These are phyloP conservation scores for Incumbomyces delicatus DNA, from an alignment of 2,329 filamentous ascomycete genomes.

Conservation along the genomic window DNA sequence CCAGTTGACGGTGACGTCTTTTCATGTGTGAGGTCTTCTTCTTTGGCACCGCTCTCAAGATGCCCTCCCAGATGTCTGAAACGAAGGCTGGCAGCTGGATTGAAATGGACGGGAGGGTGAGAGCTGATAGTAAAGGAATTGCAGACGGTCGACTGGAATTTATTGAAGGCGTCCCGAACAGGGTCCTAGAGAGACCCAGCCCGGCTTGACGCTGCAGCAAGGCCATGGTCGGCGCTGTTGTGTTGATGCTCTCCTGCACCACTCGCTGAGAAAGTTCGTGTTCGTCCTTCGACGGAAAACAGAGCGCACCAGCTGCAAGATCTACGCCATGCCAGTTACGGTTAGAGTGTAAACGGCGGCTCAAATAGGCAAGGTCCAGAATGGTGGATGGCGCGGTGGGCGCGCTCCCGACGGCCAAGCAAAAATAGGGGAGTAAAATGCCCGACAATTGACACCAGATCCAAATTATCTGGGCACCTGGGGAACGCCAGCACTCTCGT, in stretches of 20 bases:
- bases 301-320: background rate
- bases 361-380: background rate
- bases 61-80: slow-evolving; percentile 80
- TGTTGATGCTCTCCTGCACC: background rate
- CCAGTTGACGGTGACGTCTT: slow-evolving; percentile 86
- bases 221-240: background rate
- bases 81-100: slow-evolving; percentile 59
- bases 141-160: slow-evolving; percentile 29
- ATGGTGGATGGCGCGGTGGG: background rate
- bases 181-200: slow-evolving; percentile 1
- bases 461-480: slow-evolving; percentile 13
- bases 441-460: slow-evolving; percentile 4
- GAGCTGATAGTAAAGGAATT: slow-evolving; percentile 45
- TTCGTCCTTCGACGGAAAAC: background rate
- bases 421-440: slow-evolving; percentile 11
- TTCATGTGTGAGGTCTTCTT: slow-evolving; percentile 98
- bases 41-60: slow-evolving; percentile 89
- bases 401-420: slow-evolving; percentile 10
- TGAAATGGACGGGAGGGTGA: slow-evolving; percentile 51
- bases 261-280: background rate
- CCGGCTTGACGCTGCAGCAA: slow-evolving; percentile 4
- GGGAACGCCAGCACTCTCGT: slow-evolving; percentile 10
- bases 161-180: slow-evolving; percentile 8
- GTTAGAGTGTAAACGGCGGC: background rate
- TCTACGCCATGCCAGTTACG: background rate